Evolutionary conservation across 192 early-diverging fungal species (phyloP).

Genomic region (Allomyces macrogynus): DNA sequence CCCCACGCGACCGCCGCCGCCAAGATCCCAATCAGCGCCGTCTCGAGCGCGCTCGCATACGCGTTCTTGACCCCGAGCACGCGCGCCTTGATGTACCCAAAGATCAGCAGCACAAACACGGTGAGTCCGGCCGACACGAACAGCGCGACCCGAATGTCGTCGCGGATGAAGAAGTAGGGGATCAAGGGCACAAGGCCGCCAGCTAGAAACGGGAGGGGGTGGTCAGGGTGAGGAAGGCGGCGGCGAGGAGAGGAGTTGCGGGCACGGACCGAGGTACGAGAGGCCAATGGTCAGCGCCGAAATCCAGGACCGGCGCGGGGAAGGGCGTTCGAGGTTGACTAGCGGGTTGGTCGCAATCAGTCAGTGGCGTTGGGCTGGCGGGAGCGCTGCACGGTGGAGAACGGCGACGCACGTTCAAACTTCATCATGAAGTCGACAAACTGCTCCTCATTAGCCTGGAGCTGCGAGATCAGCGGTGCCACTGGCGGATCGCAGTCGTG

Average conservation of each 20-base stretch:
- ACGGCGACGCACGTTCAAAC: constrained; percentile 17
- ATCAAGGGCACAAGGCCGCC: constrained; percentile 43
- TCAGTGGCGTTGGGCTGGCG: too few species aligned
- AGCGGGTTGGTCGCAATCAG: too few species aligned
- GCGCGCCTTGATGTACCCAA: constrained; percentile 33
- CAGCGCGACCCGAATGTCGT: constrained; percentile 17
- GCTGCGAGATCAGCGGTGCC: constrained; percentile 25
- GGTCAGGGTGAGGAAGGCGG: too few species aligned
- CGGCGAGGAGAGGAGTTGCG: too few species aligned
- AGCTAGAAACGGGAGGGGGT: constrained; percentile 1
- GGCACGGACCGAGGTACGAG: constrained; percentile 23
- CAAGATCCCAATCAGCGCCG: constrained; percentile 19
- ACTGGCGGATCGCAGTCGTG: constrained; percentile 3
- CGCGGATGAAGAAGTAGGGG: constrained; percentile 27
- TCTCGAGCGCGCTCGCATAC: constrained; percentile 18
- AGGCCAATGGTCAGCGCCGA: constrained; percentile 35
- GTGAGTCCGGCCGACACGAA: constrained; percentile 29
- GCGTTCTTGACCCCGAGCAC: constrained; percentile 21
- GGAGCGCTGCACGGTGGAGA: too few species aligned
- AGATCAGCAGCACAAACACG: constrained; percentile 26
- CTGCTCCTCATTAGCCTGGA: constrained; percentile 24
- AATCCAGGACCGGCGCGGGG: constrained; percentile 12
- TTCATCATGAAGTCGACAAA: constrained; percentile 60
- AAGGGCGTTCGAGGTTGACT: too few species aligned
- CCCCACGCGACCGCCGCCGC: constrained; percentile 12